These are phyloP conservation scores for Acacia concinna DNA, from an alignment of 331 rosid species.

Conservation along the genomic window DNA sequence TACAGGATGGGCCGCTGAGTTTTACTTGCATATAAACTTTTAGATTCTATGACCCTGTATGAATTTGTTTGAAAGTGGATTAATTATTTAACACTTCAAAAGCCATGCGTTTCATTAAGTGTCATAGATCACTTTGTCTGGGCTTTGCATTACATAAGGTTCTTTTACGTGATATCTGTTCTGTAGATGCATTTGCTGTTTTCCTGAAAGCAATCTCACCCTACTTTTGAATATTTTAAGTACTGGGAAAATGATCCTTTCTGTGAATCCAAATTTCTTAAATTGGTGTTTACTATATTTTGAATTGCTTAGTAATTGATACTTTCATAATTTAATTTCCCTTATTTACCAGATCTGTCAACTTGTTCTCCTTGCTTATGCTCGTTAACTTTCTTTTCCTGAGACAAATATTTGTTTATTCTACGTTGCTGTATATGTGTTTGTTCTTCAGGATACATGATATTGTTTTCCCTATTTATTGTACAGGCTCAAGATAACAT, in stretches of 20 bases:
- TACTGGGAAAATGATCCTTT: background rate
- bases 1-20: background rate
- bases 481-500: slow-evolving; percentile 97
- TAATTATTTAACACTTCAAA: slow-evolving; percentile 2
- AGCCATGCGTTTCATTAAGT: background rate
- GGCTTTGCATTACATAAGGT: background rate
- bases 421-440: slow-evolving; percentile 2
- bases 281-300: background rate
- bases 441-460: slow-evolving; percentile 1
- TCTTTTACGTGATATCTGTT: slow-evolving; percentile 14
- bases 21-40: background rate
- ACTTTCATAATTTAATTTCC: background rate
- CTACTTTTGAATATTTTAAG: background rate
- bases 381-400: background rate
- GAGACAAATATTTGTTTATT: background rate
- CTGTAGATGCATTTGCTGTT: background rate
- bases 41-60: slow-evolving; percentile 10
- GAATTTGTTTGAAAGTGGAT: background rate
- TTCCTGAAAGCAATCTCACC: background rate
- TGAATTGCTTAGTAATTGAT: background rate
- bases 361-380: slow-evolving; percentile 7
- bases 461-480: slow-evolving; percentile 24
- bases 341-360: background rate
- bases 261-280: background rate
- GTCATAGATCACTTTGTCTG: background rate